Percentiles rank a stretch among this genome's conserved stretches.
Evolutionary conservation across 2,329 filamentous ascomycete genomes (phyloP).

Genomic region (Clarireedia homoeocarpa): DNA sequence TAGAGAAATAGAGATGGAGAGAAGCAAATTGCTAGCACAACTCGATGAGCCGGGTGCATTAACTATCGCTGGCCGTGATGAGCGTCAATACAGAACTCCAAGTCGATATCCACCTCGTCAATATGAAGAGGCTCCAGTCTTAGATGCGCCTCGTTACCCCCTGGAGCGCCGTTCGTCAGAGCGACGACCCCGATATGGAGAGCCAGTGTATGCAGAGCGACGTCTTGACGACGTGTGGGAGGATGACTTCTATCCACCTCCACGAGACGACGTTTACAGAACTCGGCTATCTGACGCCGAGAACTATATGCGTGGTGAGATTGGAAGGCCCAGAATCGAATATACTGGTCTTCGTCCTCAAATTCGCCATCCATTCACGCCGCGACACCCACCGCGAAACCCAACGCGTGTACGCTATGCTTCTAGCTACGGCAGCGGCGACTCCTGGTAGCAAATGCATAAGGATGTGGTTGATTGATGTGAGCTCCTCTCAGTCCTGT

Average conservation of each 20-base stretch:
- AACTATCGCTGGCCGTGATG: background rate
- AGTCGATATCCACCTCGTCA: background rate
- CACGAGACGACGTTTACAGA: conserved; percentile 5
- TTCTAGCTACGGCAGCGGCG: background rate
- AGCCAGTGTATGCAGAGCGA: background rate
- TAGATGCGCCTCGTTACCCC: conserved; percentile 1
- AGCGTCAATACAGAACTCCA: background rate
- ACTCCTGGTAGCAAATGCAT: background rate
- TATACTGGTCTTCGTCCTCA: conserved; percentile 7
- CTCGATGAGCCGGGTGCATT: conserved; percentile 7
- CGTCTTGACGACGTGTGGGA: background rate
- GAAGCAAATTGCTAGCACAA: conserved; percentile 8
- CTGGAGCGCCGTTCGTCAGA: background rate
- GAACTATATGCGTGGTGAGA: background rate
- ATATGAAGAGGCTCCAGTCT: conserved; percentile 7
- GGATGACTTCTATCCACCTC: background rate
- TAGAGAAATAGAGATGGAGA: conserved; percentile 20
- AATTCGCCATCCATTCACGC: conserved; percentile 1
- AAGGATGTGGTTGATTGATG: too few relatives aligned
- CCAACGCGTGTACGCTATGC: conserved; percentile 4
- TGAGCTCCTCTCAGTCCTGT: background rate
- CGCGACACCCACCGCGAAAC: conserved; percentile 3
- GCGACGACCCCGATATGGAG: conserved; percentile 6
- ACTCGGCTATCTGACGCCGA: background rate
- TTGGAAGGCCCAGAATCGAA: background rate